Evolutionary conservation across 2,329 filamentous ascomycete genomes (phyloP).

Genomic region (Colletotrichum neosansevieriae): DNA sequence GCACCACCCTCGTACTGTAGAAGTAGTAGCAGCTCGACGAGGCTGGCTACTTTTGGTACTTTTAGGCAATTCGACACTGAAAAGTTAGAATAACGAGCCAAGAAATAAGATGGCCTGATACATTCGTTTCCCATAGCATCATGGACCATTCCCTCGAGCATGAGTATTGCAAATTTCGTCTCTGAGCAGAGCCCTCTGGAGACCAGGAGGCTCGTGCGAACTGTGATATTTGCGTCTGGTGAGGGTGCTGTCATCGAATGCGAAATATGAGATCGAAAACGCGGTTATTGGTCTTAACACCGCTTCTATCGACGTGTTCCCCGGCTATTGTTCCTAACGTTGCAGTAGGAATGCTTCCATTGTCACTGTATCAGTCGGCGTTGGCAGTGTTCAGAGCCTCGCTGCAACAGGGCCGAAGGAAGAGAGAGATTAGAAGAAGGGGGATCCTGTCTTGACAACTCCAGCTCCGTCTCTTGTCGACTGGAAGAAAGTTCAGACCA

Average conservation of each 20-base stretch:
- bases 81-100: conserved; percentile 16
- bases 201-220: background rate
- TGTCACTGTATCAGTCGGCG: conserved; percentile 10
- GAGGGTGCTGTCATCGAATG: background rate
- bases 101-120: conserved; percentile 22
- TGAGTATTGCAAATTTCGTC: conserved; percentile 28
- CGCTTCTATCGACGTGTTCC: background rate
- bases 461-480: conserved; percentile 7
- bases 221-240: background rate
- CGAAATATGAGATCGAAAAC: background rate
- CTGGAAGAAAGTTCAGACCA: conserved; percentile 14
- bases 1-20: background rate
- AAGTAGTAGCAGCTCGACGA: conserved; percentile 1
- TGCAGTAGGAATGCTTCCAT: background rate
- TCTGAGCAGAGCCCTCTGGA: background rate
- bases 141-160: conserved; percentile 1
- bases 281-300: conserved; percentile 8
- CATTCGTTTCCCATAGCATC: background rate
- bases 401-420: conserved; percentile 4
- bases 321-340: conserved; percentile 10
- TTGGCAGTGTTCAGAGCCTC: background rate
- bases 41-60: conserved; percentile 19
- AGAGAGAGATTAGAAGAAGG: background rate
- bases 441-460: conserved; percentile 15
- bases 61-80: conserved; percentile 3